A percentile compares a stretch with the other conserved stretches of the same genome.
phyloP scores from a whole-genome alignment of 2,329 filamentous ascomycete genomes.

The Hymenoscyphus fraxineus region DNA sequence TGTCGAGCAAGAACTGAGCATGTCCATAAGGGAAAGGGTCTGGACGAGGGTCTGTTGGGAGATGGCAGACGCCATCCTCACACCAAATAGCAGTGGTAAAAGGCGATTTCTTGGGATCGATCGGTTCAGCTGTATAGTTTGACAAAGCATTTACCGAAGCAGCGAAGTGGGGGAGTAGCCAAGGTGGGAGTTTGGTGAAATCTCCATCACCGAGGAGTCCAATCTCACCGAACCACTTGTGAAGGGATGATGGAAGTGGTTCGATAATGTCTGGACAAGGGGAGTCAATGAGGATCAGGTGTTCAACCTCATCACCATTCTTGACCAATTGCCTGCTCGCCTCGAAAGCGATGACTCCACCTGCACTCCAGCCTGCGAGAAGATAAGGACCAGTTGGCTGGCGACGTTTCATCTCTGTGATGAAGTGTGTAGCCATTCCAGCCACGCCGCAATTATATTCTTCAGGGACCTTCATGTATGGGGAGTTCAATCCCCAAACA shows the following conservation, averaged over 20 bases:
- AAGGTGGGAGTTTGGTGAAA: slow-evolving; percentile 61
- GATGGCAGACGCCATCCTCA: slow-evolving; percentile 67
- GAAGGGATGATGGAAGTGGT: slow-evolving; percentile 51
- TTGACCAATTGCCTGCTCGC: slow-evolving; percentile 58
- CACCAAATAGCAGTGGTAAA: slow-evolving; percentile 67
- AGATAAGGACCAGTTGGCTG: slow-evolving; percentile 66
- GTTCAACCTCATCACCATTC: slow-evolving; percentile 53
- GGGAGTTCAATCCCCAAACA: slow-evolving; percentile 62
- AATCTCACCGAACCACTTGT: slow-evolving; percentile 65
- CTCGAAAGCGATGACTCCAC: slow-evolving; percentile 69
- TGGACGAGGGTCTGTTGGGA: slow-evolving; percentile 61
- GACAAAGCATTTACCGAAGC: slow-evolving; percentile 65
- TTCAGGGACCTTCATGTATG: slow-evolving; percentile 66
- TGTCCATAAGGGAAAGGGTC: slow-evolving; percentile 56
- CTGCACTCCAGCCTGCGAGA: slow-evolving; percentile 72
- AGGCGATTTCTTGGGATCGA: slow-evolving; percentile 56
- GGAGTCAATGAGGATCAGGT: slow-evolving; percentile 62
- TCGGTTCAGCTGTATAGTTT: slow-evolving; percentile 63
- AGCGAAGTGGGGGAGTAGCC: slow-evolving; percentile 71
- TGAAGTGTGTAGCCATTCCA: slow-evolving; percentile 61
- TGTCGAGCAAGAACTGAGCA: slow-evolving; percentile 68
- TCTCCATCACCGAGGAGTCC: slow-evolving; percentile 64
- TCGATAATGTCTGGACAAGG: slow-evolving; percentile 66
- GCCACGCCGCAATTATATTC: slow-evolving; percentile 64
- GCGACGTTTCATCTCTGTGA: slow-evolving; percentile 66